Evolutionary conservation across 176 grass and related monocot species (phyloP).

Genomic region (Elaeis guineensis): DNA sequence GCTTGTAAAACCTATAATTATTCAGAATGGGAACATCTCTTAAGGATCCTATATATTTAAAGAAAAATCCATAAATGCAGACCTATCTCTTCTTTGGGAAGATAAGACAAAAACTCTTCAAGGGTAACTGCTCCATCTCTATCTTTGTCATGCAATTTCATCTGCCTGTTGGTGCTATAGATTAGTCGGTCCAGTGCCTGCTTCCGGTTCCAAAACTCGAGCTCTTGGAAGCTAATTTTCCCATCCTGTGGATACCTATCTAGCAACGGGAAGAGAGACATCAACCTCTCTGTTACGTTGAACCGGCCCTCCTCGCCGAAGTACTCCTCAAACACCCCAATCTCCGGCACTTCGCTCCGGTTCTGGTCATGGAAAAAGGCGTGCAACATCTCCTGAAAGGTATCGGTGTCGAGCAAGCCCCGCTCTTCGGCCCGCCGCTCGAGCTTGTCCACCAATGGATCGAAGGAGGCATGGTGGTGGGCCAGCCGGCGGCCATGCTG

Average conservation of each 20-base stretch:
- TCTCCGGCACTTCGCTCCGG: not conserved
- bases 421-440: slow-evolving; percentile 18
- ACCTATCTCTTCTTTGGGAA: slow-evolving; percentile 21
- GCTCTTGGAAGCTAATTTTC: slow-evolving; percentile 18
- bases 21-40: too few species aligned
- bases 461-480: slow-evolving; percentile 10
- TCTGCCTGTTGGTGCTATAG: slow-evolving; percentile 3
- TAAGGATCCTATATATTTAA: too few species aligned
- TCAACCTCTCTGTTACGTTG: slow-evolving; percentile 33
- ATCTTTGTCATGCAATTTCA: slow-evolving; percentile 24
- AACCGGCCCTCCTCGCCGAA: slow-evolving; percentile 20
- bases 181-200: slow-evolving; percentile 20
- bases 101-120: slow-evolving; percentile 14
- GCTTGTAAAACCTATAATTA: too few species aligned
- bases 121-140: slow-evolving; percentile 20
- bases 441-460: slow-evolving; percentile 15
- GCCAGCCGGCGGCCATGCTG: not conserved
- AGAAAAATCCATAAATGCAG: too few species aligned
- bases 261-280: slow-evolving; percentile 27
- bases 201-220: slow-evolving; percentile 29
- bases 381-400: slow-evolving; percentile 16
- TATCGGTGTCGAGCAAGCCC: slow-evolving; percentile 15
- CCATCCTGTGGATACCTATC: slow-evolving; percentile 26
- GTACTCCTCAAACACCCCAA: slow-evolving; percentile 12
- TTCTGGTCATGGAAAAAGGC: not conserved